phyloP scores from a whole-genome alignment of 176 grass and related monocot genomes.

The Echinochloa phyllopogon region DNA sequence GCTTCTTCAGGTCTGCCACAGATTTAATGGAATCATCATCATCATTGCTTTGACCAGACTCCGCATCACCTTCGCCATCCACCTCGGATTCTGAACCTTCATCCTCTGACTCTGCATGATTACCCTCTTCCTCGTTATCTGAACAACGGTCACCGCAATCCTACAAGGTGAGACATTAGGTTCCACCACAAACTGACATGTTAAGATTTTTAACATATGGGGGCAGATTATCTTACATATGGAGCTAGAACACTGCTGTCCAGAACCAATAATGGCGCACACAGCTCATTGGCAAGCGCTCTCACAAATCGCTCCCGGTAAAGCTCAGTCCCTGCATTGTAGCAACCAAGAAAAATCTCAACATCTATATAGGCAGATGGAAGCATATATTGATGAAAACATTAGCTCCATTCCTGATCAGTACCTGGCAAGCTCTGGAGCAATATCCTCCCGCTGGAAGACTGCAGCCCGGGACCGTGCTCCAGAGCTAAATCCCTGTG shows the following conservation, averaged over 20 bases:
- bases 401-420: conserved; percentile 3
- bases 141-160: conserved; percentile 73
- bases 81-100: conserved; percentile 74
- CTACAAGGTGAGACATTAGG: conserved; percentile 52
- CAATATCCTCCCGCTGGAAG: conserved; percentile 76
- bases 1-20: conserved; percentile 54
- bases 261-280: conserved; percentile 69
- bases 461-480: conserved; percentile 71
- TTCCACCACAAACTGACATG: neutral
- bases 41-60: conserved; percentile 77
- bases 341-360: neutral
- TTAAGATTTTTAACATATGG: neutral
- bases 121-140: conserved; percentile 69
- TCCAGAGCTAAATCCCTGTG: conserved; percentile 54
- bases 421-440: conserved; percentile 79
- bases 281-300: conserved; percentile 77
- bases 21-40: conserved; percentile 55
- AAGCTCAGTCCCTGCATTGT: conserved; percentile 82
- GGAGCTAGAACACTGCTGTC: conserved; percentile 92
- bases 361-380: neutral
- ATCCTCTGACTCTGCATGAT: conserved; percentile 49
- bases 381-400: conserved; percentile 17
- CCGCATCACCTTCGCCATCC: conserved; percentile 62
- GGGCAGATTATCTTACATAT: conserved; percentile 58
- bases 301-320: conserved; percentile 83